phyloP scores from a whole-genome alignment of 495 filamentous ascomycete genomes.

The Collariella sp. region DNA sequence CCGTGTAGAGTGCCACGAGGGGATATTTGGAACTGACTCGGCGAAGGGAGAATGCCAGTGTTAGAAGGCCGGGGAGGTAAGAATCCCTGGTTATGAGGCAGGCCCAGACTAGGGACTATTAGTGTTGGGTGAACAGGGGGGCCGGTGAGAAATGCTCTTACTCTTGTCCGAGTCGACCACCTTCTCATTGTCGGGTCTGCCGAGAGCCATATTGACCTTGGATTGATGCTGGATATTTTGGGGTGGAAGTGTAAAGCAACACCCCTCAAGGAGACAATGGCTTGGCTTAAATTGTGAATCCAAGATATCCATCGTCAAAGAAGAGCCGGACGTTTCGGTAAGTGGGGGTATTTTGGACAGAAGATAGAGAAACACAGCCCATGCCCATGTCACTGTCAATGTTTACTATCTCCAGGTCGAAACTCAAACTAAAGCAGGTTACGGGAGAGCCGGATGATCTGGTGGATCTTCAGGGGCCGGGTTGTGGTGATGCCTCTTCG shows the following conservation, averaged over 20 bases:
- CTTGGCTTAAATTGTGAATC: background rate
- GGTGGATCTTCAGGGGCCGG: too few relatives aligned
- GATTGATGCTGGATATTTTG: background rate
- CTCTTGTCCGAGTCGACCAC: conserved; percentile 24
- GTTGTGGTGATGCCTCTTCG: too few relatives aligned
- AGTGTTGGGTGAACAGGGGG: background rate
- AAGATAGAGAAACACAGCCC: too few relatives aligned
- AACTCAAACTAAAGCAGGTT: too few relatives aligned
- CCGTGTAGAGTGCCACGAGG: conserved; percentile 68
- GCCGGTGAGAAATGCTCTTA: background rate
- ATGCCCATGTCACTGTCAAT: too few relatives aligned
- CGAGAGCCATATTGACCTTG: background rate
- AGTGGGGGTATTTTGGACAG: too few relatives aligned
- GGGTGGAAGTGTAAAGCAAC: background rate
- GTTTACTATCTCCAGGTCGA: too few relatives aligned
- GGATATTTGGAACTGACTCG: conserved; percentile 52
- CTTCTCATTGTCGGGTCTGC: conserved; percentile 14
- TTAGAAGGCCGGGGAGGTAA: conserved; percentile 65
- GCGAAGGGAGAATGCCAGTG: conserved; percentile 61
- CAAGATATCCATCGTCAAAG: background rate
- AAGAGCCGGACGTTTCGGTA: too few relatives aligned
- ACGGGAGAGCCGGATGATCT: too few relatives aligned
- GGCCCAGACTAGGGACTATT: conserved; percentile 54
- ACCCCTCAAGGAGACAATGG: too few relatives aligned
- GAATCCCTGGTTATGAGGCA: conserved; percentile 66